Base-by-base conservation (phyloP, 257 asterid species). In the Paulownia fortunei region DNA sequence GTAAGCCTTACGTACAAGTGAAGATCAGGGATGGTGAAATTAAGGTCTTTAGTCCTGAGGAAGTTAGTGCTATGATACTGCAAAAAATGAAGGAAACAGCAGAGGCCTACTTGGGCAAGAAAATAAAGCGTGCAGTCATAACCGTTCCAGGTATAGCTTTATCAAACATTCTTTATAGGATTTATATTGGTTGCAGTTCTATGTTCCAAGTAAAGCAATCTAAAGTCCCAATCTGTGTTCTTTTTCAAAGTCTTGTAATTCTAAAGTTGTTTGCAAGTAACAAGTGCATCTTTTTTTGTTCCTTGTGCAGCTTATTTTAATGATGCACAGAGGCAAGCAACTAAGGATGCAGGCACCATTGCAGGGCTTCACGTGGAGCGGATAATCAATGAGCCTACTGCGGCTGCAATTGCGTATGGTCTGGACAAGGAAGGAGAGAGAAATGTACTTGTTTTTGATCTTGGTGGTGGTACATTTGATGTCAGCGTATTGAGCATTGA, bases 381-480 rank as follows among this genome's bases (percentile, higher is more conserved):
- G 49, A 88, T 88, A 26, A 88, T 88, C 61, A 86, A 88, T 6
- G 92, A 88, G 82, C 92, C 92, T 18, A 88, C 92, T 0, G 88
- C 90, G 15, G 92, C 92, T 51, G 90, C 92, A 72, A 84, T 88
- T 16, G 92, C 92, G 47, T 88, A 88, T 46, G 89, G 90, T 13
- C 75, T 88, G 75, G 89, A 86, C 85, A 84, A 88, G 81, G 67
- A 84, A 68, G 87, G 84, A 12, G 92, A 86, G 65, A 86, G 81
- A 74, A 88, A 86, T 76, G 83, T 86, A 62, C 89, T 88, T 1
- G 92, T 88, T 66, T 88, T 84, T 54, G 89, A 86, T 80, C 90
- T 88, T 41, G 91, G 92, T 37, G 92, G 92, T 59, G 92, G 92
- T 10, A 88, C 92, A 15, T 88, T 88, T 71, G 92, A 88, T 71